These are phyloP conservation scores for Penicillium sp. DNA, from an alignment of 2,329 filamentous ascomycete genomes.

Conservation along the genomic window DNA sequence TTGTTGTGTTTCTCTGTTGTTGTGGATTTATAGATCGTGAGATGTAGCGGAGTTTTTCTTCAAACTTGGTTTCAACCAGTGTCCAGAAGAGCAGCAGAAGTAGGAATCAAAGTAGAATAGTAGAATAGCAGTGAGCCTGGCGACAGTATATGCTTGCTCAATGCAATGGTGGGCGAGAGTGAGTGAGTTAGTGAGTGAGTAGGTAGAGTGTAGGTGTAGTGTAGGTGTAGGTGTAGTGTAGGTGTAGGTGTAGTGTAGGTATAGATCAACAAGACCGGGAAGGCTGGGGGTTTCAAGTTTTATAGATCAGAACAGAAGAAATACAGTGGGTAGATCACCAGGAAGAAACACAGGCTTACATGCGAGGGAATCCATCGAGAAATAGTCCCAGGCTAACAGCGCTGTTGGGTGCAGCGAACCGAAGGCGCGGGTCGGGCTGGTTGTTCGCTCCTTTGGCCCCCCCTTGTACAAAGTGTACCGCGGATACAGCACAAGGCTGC, in stretches of 20 bases:
- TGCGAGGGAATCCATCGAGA: constrained; percentile 15
- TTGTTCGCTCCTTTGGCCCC: constrained; percentile 29
- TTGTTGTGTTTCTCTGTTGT: constrained; percentile 1
- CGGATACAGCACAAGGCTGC: constrained; percentile 27
- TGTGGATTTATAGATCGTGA: constrained; percentile 8
- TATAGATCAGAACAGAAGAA: constrained; percentile 28
- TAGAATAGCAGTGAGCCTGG: not conserved
- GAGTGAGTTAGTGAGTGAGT: not conserved
- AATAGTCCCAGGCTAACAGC: constrained; percentile 21
- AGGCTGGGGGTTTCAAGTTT: constrained; percentile 9
- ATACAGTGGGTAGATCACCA: constrained; percentile 23
- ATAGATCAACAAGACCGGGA: constrained; percentile 6
- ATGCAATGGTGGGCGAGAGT: not conserved
- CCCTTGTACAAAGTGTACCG: constrained; percentile 28
- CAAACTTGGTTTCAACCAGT: not conserved
- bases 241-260: too few relatives aligned
- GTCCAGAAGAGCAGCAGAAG: not conserved
- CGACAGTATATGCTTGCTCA: not conserved
- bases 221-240: not conserved
- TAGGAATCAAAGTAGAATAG: not conserved
- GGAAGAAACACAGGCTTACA: constrained; percentile 26
- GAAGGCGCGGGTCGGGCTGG: constrained; percentile 24
- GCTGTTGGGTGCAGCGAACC: constrained; percentile 28
- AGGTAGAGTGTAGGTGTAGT: not conserved
- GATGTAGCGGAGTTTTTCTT: not conserved